phyloP scores from a whole-genome alignment of 202 grass and related monocot species.

The Saccharum hybrid region DNA sequence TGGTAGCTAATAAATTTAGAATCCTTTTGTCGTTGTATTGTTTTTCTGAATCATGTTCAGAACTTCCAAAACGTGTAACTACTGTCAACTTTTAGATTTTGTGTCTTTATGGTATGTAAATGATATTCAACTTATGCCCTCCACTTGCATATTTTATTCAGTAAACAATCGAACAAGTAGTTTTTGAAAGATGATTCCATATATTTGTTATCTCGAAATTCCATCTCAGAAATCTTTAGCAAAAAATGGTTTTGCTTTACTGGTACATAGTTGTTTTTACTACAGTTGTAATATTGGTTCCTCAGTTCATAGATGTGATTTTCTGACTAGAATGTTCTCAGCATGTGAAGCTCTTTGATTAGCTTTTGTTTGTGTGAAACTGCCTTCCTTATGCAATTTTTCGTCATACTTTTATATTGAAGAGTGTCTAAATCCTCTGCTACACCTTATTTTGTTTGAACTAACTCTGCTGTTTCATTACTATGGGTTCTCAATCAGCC shows the following conservation, averaged over 20 bases:
- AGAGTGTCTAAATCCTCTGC: neutral
- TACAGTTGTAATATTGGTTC: neutral
- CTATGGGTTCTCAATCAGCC: slow-evolving; percentile 60
- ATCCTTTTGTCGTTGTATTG: neutral
- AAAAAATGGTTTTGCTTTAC: neutral
- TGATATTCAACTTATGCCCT: neutral
- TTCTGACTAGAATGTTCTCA: slow-evolving; percentile 3
- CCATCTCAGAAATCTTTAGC: neutral
- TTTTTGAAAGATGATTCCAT: neutral
- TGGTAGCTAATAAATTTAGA: slow-evolving; percentile 3
- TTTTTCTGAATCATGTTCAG: neutral
- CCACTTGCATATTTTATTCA: slow-evolving; percentile 2
- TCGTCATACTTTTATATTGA: neutral
- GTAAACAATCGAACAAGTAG: neutral
- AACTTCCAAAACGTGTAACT: slow-evolving; percentile 6
- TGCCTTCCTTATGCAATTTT: neutral
- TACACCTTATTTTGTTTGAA: neutral
- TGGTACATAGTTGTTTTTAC: neutral
- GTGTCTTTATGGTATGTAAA: neutral
- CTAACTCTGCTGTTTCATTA: slow-evolving; percentile 18
- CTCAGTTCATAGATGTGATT: neutral
- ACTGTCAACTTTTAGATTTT: neutral
- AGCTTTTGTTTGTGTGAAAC: slow-evolving; percentile 17
- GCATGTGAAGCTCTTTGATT: neutral
- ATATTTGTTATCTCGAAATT: neutral